These are phyloP conservation scores for Xylaria palmicola DNA, from an alignment of 495 filamentous ascomycete species.

Conservation along the genomic window DNA sequence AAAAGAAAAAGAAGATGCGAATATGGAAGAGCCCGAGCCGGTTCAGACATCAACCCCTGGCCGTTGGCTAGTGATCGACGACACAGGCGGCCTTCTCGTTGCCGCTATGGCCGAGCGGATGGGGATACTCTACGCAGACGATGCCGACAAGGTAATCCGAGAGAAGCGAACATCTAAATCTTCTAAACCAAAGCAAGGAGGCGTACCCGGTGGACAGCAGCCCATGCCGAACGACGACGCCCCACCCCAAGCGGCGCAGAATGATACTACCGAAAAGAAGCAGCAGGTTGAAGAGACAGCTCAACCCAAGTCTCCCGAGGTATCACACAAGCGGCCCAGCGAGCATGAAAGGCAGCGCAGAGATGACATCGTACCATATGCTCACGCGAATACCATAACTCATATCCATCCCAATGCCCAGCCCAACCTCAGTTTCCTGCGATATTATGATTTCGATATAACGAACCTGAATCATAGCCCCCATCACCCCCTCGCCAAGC, in stretches of 20 bases:
- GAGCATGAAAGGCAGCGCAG: conserved; percentile 13
- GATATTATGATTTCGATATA: conserved; percentile 80
- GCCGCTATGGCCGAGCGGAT: conserved; percentile 90
- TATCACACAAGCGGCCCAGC: neutral
- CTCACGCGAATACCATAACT: conserved; percentile 78
- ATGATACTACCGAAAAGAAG: neutral
- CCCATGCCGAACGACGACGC: conserved; percentile 9
- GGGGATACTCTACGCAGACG: conserved; percentile 67
- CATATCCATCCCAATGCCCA: conserved; percentile 85
- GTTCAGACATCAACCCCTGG: conserved; percentile 20
- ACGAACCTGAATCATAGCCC: conserved; percentile 57
- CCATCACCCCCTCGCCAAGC: conserved; percentile 73
- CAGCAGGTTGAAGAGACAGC: neutral
- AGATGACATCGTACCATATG: conserved; percentile 45
- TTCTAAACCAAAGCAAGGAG: neutral
- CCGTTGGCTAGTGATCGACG: conserved; percentile 85
- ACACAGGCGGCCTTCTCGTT: conserved; percentile 81
- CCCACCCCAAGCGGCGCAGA: neutral
- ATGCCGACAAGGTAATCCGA: conserved; percentile 29
- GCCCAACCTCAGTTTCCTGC: conserved; percentile 81
- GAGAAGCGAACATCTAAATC: conserved; percentile 4
- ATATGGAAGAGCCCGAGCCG: conserved; percentile 23
- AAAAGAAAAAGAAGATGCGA: conserved; percentile 24
- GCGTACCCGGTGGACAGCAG: conserved; percentile 1
- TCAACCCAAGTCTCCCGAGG: neutral